phyloP scores from a whole-genome alignment of 805 yeast genomes.

The Myxozyma monticola region DNA sequence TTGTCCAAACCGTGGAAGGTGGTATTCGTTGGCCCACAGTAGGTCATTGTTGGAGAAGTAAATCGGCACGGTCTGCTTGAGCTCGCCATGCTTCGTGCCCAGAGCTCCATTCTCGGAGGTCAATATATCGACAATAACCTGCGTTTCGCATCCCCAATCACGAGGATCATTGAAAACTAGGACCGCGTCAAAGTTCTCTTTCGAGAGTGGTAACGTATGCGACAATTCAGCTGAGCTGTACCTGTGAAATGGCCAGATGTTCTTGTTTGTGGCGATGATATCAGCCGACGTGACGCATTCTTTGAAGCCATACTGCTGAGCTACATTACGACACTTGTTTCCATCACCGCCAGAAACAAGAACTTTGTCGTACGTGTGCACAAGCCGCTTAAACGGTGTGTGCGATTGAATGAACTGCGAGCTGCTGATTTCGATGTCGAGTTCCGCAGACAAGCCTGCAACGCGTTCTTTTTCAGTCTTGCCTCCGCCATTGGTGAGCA shows the following conservation, averaged over 20 bases:
- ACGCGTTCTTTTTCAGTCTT: slow-evolving; percentile 63
- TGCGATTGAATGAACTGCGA: slow-evolving; percentile 81
- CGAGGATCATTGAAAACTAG: slow-evolving; percentile 86
- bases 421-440: slow-evolving; percentile 51
- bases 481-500: slow-evolving; percentile 92
- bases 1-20: slow-evolving; percentile 81
- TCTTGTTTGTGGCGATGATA: slow-evolving; percentile 54
- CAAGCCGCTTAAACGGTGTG: slow-evolving; percentile 73
- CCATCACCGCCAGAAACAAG: slow-evolving; percentile 82
- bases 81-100: slow-evolving; percentile 56
- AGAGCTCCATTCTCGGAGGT: slow-evolving; percentile 61
- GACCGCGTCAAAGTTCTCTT: slow-evolving; percentile 61
- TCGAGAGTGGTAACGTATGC: slow-evolving; percentile 45
- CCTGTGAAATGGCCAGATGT: slow-evolving; percentile 69
- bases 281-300: slow-evolving; percentile 76
- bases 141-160: slow-evolving; percentile 83
- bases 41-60: slow-evolving; percentile 55
- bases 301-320: slow-evolving; percentile 67
- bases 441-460: slow-evolving; percentile 48
- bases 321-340: slow-evolving; percentile 70
- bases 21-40: slow-evolving; percentile 83
- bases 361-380: slow-evolving; percentile 56
- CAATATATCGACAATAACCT: slow-evolving; percentile 69
- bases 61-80: slow-evolving; percentile 26
- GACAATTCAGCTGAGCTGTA: slow-evolving; percentile 49